These are phyloP conservation scores for Coelastrella sp. DNA, from an alignment of 139 green algal genomes.

Conservation along the genomic window DNA sequence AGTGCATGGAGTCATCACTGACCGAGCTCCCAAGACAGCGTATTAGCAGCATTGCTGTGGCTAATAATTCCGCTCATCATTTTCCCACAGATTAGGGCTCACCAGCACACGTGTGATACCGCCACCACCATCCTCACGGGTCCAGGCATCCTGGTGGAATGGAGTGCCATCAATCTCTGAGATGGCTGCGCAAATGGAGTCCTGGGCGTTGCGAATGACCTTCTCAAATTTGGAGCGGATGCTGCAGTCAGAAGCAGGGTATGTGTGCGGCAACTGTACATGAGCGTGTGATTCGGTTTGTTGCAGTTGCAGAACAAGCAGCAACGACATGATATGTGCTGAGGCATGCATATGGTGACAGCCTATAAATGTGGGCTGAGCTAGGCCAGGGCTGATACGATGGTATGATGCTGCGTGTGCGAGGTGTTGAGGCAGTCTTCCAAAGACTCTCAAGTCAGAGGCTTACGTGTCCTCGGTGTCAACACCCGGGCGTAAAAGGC, in stretches of 20 bases:
- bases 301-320: background rate
- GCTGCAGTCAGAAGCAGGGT: constrained; percentile 52
- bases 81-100: background rate
- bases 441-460: background rate
- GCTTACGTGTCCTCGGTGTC: constrained; percentile 72
- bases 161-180: constrained; percentile 89
- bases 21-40: too few species aligned
- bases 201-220: constrained; percentile 88
- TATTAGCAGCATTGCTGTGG: too few species aligned
- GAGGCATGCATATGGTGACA: too few species aligned
- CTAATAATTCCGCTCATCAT: too few species aligned
- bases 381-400: too few species aligned
- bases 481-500: constrained; percentile 72
- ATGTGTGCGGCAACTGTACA: too few species aligned
- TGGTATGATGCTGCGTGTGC: too few species aligned
- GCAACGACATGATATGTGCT: background rate
- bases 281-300: background rate
- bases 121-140: constrained; percentile 88
- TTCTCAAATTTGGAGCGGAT: constrained; percentile 89
- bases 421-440: background rate
- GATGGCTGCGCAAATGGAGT: constrained; percentile 92
- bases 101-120: constrained; percentile 96
- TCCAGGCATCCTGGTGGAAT: constrained; percentile 97
- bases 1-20: too few species aligned
- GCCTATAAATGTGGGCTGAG: too few species aligned